Base-by-base conservation (phyloP, 2,329 filamentous ascomycete genomes). In the Xylaria sp. region DNA sequence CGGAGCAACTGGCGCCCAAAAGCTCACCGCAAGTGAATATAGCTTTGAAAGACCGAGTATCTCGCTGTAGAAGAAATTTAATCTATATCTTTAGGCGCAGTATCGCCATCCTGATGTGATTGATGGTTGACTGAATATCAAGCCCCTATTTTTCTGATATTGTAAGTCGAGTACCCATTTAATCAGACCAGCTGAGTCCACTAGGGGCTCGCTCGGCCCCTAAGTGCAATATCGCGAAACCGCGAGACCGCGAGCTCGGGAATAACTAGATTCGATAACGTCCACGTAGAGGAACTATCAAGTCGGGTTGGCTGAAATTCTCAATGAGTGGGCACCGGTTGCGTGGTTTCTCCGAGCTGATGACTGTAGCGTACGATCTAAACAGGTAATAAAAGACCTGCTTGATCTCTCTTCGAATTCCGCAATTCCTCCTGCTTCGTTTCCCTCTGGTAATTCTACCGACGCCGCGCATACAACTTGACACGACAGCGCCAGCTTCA, bases 191-290 rank as follows among this genome's bases (percentile, higher is more conserved):
- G 12, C n/a, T 15, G 39, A 41, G 49, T 39, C 23, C 60, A 43
- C 23, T 20, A 20, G 51, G 25, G 46, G 33, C 33, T 36, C 33
- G 33, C 28, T 52, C 23, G 28, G 41, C 31, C 49, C 49, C 52
- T 31, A 23, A 8, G 43, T 41, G 31, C 23, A 54, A 54, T 54
- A 43, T 41, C 64, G 39, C 48, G 60, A 60, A 39, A 33, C 55
- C 61, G 9, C 46, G 46, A 49, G 20, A 23, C 20, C 20, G 20
- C 46, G 46, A 49, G n/a, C 4, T 25, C 28, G 61, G 56, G 31
- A 56, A 56, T 49, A 56, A 60, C 33, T 25, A 64, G 20, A 31
- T n/a, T 12, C 49, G 49, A 52, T 28, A 52, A 18, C 31, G n/a
- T 49, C 46, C 10, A 49, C 15, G 20, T 18, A 52, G 20, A 31